phyloP scores from a whole-genome alignment of 2,329 filamentous ascomycete genomes.

The Exophiala oligosperma region DNA sequence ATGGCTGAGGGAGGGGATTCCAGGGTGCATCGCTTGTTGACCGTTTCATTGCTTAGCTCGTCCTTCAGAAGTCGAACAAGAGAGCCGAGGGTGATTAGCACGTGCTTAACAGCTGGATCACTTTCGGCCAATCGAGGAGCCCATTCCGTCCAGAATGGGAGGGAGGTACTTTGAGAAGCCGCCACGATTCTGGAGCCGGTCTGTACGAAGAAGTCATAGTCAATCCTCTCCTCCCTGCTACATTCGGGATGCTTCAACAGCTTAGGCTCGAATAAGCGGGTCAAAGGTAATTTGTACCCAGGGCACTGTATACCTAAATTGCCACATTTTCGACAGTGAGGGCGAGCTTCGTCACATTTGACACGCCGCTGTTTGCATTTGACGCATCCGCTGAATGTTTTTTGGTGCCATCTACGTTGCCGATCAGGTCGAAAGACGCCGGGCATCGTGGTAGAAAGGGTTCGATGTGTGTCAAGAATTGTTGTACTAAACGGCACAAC shows the following conservation, averaged over 20 bases:
- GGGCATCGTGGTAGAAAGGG: conserved; percentile 1
- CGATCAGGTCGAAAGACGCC: conserved; percentile 47
- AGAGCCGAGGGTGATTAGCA: neutral
- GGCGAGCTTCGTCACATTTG: neutral
- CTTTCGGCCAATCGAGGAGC: neutral
- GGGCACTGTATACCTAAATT: neutral
- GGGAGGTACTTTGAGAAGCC: neutral
- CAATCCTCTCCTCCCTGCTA: neutral
- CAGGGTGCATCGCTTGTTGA: neutral
- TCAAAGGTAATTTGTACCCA: neutral
- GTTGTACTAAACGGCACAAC: too few species aligned
- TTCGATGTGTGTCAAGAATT: too few species aligned
- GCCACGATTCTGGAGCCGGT: neutral
- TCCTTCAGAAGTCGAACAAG: neutral
- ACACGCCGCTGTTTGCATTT: conserved; percentile 1
- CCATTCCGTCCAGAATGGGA: neutral
- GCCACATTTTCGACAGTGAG: neutral
- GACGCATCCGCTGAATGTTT: conserved; percentile 1
- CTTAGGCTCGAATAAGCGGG: neutral
- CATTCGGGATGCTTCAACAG: neutral
- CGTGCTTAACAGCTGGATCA: neutral
- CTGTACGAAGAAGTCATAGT: neutral
- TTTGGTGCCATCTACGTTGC: conserved; percentile 22
- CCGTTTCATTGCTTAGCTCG: neutral
- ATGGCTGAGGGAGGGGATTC: neutral